phyloP scores from a whole-genome alignment of 805 yeast species.

The Metschnikowia anglica region DNA sequence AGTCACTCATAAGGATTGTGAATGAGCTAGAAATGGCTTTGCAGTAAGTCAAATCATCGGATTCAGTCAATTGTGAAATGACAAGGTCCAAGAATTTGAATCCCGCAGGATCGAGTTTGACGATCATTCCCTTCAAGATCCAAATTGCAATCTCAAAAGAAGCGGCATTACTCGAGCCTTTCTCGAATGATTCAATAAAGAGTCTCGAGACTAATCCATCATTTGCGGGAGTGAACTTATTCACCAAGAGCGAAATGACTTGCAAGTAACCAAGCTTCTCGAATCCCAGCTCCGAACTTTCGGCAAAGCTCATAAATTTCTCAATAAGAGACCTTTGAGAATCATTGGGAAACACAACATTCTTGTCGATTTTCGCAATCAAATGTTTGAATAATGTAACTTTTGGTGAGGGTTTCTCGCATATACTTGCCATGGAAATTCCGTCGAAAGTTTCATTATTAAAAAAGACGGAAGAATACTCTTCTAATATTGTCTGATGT shows the following conservation, averaged over 20 bases:
- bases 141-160: slow-evolving; percentile 60
- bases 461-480: slow-evolving; percentile 38
- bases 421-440: slow-evolving; percentile 19
- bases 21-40: slow-evolving; percentile 49
- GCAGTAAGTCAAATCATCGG: slow-evolving; percentile 26
- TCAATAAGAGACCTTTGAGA: slow-evolving; percentile 11
- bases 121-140: slow-evolving; percentile 67
- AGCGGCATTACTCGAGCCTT: slow-evolving; percentile 7
- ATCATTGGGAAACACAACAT: slow-evolving; percentile 14
- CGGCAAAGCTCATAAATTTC: slow-evolving; percentile 38
- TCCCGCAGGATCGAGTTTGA: slow-evolving; percentile 51
- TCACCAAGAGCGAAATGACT: slow-evolving; percentile 51
- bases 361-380: slow-evolving; percentile 53
- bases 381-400: slow-evolving; percentile 42
- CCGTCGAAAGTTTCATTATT: slow-evolving; percentile 18
- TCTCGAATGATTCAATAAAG: slow-evolving; percentile 5
- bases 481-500: slow-evolving; percentile 49
- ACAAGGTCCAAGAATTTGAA: slow-evolving; percentile 23
- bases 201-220: slow-evolving; percentile 12
- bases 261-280: slow-evolving; percentile 48
- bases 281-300: slow-evolving; percentile 1
- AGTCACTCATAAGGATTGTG: slow-evolving; percentile 66
- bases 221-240: slow-evolving; percentile 33
- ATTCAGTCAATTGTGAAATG: slow-evolving; percentile 28
- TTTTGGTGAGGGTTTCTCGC: slow-evolving; percentile 29